Conservation (phyloP, 192 early-diverging fungal species). For the Entomortierella parvispora region DNA sequence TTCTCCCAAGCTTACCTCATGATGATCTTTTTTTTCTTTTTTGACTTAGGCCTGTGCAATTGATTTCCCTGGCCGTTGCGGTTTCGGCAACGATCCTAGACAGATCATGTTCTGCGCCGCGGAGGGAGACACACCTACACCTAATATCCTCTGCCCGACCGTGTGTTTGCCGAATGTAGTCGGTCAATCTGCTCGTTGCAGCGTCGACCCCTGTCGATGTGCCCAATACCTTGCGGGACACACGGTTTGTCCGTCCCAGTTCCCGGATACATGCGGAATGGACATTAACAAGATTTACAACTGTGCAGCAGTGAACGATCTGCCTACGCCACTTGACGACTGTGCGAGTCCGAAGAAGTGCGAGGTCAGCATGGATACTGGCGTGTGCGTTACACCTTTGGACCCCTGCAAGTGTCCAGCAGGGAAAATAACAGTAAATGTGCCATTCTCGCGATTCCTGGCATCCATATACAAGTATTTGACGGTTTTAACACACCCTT, state of each 20-base stretch:
- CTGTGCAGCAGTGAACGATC: background rate
- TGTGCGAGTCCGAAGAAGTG: background rate
- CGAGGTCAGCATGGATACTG: background rate
- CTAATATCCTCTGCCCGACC: background rate
- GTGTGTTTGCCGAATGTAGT: background rate
- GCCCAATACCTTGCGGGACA: background rate
- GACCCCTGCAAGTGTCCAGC: conserved; percentile 8
- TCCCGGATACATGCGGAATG: background rate
- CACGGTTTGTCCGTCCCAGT: conserved; percentile 5
- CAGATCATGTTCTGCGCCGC: too few species aligned
- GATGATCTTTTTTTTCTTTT: too few species aligned
- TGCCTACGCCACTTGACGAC: background rate
- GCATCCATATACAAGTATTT: background rate
- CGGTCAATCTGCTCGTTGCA: background rate
- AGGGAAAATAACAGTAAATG: background rate
- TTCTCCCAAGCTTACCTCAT: background rate
- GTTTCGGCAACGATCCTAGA: background rate
- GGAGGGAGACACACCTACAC: background rate
- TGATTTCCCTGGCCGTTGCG: background rate
- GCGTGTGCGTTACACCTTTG: background rate
- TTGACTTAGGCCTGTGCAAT: background rate
- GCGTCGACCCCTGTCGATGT: background rate
- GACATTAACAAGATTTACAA: background rate
- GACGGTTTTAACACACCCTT: background rate
- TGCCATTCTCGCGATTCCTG: background rate